Evolutionary conservation across 2,329 filamentous ascomycete genomes (phyloP).

Genomic region (Fusarium udum): DNA sequence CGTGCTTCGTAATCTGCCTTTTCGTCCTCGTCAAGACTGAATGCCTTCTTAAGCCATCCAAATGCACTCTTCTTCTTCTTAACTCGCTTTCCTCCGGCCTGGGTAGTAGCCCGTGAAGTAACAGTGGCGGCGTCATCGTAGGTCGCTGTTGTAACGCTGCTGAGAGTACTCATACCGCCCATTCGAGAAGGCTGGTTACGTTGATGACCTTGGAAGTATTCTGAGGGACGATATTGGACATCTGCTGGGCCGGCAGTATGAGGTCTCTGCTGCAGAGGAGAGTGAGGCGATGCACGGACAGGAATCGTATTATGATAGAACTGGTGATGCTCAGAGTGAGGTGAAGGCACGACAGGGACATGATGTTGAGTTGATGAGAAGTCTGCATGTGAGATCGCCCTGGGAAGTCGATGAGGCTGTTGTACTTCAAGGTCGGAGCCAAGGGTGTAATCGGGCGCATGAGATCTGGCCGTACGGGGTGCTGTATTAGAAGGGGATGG

Average conservation of each 20-base stretch:
- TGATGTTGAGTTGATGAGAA: slow-evolving; percentile 39
- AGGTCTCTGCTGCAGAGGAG: slow-evolving; percentile 68
- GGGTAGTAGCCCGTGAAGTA: slow-evolving; percentile 41
- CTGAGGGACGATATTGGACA: slow-evolving; percentile 44
- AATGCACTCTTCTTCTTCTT: slow-evolving; percentile 76
- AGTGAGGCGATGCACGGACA: slow-evolving; percentile 70
- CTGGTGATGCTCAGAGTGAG: slow-evolving; percentile 55
- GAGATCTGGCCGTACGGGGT: slow-evolving; percentile 44
- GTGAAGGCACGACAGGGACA: slow-evolving; percentile 45
- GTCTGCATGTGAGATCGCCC: slow-evolving; percentile 48
- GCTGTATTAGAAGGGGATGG: slow-evolving; percentile 48
- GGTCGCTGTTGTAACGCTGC: slow-evolving; percentile 61
- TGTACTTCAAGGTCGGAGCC: slow-evolving; percentile 57
- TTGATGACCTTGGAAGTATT: slow-evolving; percentile 51
- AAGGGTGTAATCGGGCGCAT: slow-evolving; percentile 58
- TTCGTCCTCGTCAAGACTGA: slow-evolving; percentile 72
- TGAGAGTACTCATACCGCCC: slow-evolving; percentile 66
- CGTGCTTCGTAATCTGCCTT: slow-evolving; percentile 67
- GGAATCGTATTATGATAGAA: slow-evolving; percentile 61
- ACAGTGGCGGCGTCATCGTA: slow-evolving; percentile 49
- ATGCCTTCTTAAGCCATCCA: slow-evolving; percentile 75
- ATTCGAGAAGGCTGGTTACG: slow-evolving; percentile 63
- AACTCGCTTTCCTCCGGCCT: slow-evolving; percentile 53
- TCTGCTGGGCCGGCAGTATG: slow-evolving; percentile 58
- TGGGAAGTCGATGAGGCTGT: slow-evolving; percentile 46